Base-by-base conservation (phyloP, 768 basidiomycete species). In the Sporobolomyces pararoseus region DNA sequence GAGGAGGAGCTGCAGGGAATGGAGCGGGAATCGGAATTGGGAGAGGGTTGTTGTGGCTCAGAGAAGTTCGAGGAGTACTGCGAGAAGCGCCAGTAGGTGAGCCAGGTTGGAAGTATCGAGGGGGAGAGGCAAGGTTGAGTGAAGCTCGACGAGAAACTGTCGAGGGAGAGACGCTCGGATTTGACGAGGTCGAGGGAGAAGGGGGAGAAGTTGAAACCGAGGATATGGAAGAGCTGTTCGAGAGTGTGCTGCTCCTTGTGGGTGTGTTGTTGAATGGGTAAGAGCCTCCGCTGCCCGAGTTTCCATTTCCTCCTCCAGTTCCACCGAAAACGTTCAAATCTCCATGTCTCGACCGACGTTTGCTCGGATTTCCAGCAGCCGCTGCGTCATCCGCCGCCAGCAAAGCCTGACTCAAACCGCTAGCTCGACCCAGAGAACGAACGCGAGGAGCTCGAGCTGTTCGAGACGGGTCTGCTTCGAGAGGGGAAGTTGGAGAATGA, bases 141-240 rank as follows among this genome's bases (percentile, higher is more conserved):
- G 72, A 73, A 16, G 72, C 59, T 7, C 72, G 67, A 34, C 72
- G 72, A 6, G 67, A 69, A 34, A 68, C 52, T 29, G 63, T 61
- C 6, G 67, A 60, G 14, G 63, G 66, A 19, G 66, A 65, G 19
- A 39, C 46, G 66, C 66, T 61, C 35, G 62, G 58, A 7, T 68
- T 70, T 7, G 72, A 49, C 1, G 72, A 51, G 7, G 68, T 46
- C 39, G 68, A 70, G 4, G 67, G 65, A 27, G 68, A 70, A 3
- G 67, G 65, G 23, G 67, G 60, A 7, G 64, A 70, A 13, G 27
- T 47, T 12, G 64, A 60, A 44, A 39, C 50, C 0, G 50, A 23
- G 32, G 59, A 49, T 21, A 55, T 31, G 10, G 58, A 61, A 27
- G n/a, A n/a, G n/a, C 21, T 47, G 44, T n/a, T 32, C 4, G 51